A percentile compares a stretch with the other conserved stretches of the same genome.
Evolutionary conservation across 2,329 filamentous ascomycete genomes (phyloP).

Genomic region (Xylariales sp.): DNA sequence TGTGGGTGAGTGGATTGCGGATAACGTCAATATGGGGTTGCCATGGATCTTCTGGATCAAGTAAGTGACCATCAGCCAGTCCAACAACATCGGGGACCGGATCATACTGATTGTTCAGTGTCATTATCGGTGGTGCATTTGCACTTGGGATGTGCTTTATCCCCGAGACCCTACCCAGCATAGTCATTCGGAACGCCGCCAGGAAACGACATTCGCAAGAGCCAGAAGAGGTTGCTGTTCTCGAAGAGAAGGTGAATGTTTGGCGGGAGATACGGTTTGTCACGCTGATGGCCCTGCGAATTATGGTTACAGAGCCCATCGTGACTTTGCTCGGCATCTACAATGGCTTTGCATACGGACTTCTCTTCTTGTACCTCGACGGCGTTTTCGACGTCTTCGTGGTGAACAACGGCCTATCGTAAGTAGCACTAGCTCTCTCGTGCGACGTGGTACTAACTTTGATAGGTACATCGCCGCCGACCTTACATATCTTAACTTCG

Average conservation of each 20-base stretch:
- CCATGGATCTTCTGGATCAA: slow-evolving; percentile 38
- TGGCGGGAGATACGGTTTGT: slow-evolving; percentile 34
- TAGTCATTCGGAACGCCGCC: slow-evolving; percentile 31
- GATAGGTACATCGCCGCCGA: slow-evolving; percentile 31
- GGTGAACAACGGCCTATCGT: slow-evolving; percentile 35
- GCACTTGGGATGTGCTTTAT: slow-evolving; percentile 30
- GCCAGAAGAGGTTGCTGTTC: slow-evolving; percentile 25
- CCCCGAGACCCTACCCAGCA: slow-evolving; percentile 34
- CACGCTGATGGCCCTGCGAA: slow-evolving; percentile 35
- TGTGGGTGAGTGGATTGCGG: slow-evolving; percentile 33
- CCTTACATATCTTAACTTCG: slow-evolving; percentile 37
- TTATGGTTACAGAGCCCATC: slow-evolving; percentile 38
- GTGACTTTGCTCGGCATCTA: slow-evolving; percentile 34
- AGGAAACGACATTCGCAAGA: slow-evolving; percentile 25
- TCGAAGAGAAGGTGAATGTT: slow-evolving; percentile 30
- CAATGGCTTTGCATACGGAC: slow-evolving; percentile 37
- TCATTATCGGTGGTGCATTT: slow-evolving; percentile 33
- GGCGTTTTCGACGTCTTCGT: slow-evolving; percentile 38
- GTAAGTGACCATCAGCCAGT: slow-evolving; percentile 12
- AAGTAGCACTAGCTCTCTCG: too few species aligned
- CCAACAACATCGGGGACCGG: background rate
- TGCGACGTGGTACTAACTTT: too few species aligned
- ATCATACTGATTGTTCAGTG: slow-evolving; percentile 16
- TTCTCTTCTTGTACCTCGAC: slow-evolving; percentile 37
- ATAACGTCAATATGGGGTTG: slow-evolving; percentile 30